Conservation (phyloP, 306 rosid genomes). For the Trichosanthes cucumerina region DNA sequence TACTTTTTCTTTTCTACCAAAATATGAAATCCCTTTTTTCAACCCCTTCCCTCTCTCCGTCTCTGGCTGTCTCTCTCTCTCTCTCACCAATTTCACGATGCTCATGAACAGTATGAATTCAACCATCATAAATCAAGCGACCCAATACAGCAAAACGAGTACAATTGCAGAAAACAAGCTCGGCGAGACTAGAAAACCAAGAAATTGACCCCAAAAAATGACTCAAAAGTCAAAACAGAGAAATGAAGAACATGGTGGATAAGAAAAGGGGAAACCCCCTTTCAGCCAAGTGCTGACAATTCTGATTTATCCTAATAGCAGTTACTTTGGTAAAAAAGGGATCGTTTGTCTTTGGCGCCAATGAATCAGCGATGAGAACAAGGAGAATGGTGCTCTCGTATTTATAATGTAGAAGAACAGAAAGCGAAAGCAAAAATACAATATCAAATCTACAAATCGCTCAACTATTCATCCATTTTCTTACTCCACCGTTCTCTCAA, state of each 20-base stretch:
- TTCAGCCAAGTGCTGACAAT: neutral
- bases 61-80: neutral
- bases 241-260: neutral
- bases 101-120: neutral
- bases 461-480: neutral
- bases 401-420: neutral
- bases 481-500: neutral
- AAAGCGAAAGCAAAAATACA: slow-evolving; percentile 6
- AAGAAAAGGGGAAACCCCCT: neutral
- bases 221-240: neutral
- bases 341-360: slow-evolving; percentile 5
- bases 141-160: neutral
- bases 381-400: neutral
- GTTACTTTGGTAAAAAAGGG: neutral
- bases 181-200: neutral
- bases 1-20: neutral
- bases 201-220: neutral
- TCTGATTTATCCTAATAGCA: neutral
- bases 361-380: neutral
- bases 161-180: neutral
- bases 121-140: neutral
- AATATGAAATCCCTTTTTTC: neutral
- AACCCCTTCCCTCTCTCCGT: neutral
- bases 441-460: neutral
- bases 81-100: neutral